Conservation (phyloP, 129 eudicot genomes). For the Lactuca saligna region DNA sequence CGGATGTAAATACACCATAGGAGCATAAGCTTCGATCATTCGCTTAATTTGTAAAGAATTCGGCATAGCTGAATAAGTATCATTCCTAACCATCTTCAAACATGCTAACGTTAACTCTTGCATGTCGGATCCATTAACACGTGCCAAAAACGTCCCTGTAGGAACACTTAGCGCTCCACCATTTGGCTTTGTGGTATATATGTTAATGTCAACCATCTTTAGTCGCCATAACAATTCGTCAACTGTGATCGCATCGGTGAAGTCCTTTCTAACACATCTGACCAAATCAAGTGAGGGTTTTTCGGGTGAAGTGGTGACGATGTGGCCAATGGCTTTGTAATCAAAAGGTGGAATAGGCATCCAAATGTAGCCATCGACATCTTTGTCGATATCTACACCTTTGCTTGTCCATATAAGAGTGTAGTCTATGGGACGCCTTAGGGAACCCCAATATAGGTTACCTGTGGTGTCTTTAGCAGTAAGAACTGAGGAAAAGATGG, state of each 20-base stretch:
- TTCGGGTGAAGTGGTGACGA: slow-evolving; percentile 43
- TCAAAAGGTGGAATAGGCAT: slow-evolving; percentile 45
- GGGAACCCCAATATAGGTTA: slow-evolving; percentile 15
- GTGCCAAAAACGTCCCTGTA: slow-evolving; percentile 38
- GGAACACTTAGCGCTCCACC: slow-evolving; percentile 25
- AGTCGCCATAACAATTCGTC: slow-evolving; percentile 45
- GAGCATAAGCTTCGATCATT: slow-evolving; percentile 33
- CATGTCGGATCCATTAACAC: background rate
- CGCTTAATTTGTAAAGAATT: slow-evolving; percentile 19
- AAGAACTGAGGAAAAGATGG: slow-evolving; percentile 35
- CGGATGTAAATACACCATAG: slow-evolving; percentile 37
- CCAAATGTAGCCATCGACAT: slow-evolving; percentile 49
- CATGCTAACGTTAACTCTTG: slow-evolving; percentile 14
- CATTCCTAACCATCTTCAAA: slow-evolving; percentile 24
- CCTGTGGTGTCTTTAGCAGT: slow-evolving; percentile 35
- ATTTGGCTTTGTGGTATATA: slow-evolving; percentile 25
- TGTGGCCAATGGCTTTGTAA: slow-evolving; percentile 41
- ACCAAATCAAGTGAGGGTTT: slow-evolving; percentile 36
- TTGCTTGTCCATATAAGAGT: slow-evolving; percentile 50
- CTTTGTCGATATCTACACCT: slow-evolving; percentile 18
- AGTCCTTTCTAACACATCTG: slow-evolving; percentile 39
- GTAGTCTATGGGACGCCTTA: slow-evolving; percentile 36
- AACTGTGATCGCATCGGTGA: slow-evolving; percentile 25
- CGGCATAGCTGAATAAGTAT: slow-evolving; percentile 35
- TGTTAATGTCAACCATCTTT: background rate